A percentile compares a stretch with the other conserved stretches of the same genome.
These are phyloP conservation scores for Gossypium anomalum DNA, from an alignment of 345 rosid genomes.

Conservation along the genomic window DNA sequence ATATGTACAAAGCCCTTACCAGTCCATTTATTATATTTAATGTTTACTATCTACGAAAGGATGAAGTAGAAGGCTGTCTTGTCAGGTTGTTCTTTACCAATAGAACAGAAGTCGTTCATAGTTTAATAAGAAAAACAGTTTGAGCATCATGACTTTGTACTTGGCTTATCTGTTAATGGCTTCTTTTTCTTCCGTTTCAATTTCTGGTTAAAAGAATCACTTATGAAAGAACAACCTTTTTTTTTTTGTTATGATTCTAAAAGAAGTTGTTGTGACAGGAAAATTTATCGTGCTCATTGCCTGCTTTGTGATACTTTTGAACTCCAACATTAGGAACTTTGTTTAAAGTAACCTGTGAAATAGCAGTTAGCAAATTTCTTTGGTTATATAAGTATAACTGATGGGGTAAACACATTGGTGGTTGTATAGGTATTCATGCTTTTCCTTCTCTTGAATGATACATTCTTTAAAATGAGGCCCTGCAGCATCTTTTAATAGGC, in stretches of 20 bases:
- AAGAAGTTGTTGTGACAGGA: background rate
- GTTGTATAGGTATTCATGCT: constrained; percentile 73
- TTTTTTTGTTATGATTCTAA: background rate
- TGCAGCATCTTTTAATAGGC: background rate
- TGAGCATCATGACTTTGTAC: background rate
- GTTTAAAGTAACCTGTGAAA: background rate
- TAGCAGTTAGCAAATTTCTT: background rate
- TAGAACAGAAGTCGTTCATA: background rate
- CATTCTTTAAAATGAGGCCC: background rate
- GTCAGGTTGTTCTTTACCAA: background rate
- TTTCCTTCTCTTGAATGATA: background rate
- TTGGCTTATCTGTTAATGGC: background rate
- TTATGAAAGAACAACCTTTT: background rate
- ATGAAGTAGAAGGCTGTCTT: background rate
- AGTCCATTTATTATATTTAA: background rate
- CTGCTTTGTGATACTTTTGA: background rate
- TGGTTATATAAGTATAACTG: background rate
- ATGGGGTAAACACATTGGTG: constrained; percentile 86
- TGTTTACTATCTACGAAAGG: background rate
- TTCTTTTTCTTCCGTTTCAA: too few relatives aligned
- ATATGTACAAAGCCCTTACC: background rate
- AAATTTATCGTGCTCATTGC: background rate
- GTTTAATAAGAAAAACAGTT: background rate
- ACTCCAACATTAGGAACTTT: background rate
- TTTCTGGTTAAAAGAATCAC: background rate